Percentiles rank a stretch among this genome's conserved stretches.
phyloP scores from a whole-genome alignment of 176 grass and related monocot species.

The Urochloa ruziziensis region DNA sequence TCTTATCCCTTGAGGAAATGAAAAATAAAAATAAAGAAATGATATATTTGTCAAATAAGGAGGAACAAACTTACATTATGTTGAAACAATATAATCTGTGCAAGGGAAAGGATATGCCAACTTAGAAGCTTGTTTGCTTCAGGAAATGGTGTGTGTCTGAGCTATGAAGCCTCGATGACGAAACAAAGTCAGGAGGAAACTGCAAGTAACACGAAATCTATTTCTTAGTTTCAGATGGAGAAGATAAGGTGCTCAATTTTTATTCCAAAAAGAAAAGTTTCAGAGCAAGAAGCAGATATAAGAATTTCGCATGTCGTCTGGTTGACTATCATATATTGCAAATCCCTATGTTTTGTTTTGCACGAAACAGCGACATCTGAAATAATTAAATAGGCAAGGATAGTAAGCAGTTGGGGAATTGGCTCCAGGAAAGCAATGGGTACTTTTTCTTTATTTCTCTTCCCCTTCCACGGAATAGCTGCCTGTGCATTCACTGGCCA shows the following conservation, averaged over 20 bases:
- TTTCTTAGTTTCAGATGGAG: not conserved
- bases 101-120: not conserved
- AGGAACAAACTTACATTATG: constrained; percentile 34
- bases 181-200: not conserved
- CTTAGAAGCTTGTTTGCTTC: not conserved
- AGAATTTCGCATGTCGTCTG: not conserved
- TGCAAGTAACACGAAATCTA: constrained; percentile 18
- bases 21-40: not conserved
- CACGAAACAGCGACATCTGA: constrained; percentile 27
- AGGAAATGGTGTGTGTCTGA: not conserved
- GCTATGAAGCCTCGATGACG: not conserved
- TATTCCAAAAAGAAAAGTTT: not conserved
- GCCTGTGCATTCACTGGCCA: constrained; percentile 17
- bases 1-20: not conserved
- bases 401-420: constrained; percentile 30
- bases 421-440: constrained; percentile 24
- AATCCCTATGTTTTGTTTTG: not conserved
- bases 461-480: constrained; percentile 30
- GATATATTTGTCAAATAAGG: not conserved
- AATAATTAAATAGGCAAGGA: constrained; percentile 28
- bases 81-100: not conserved
- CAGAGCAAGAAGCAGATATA: not conserved
- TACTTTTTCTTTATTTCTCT: not conserved
- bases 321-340: not conserved
- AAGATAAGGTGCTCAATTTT: not conserved